Evolutionary conservation across 169 alveolate genomes (phyloP).

Genomic region (Plasmodium inui): DNA sequence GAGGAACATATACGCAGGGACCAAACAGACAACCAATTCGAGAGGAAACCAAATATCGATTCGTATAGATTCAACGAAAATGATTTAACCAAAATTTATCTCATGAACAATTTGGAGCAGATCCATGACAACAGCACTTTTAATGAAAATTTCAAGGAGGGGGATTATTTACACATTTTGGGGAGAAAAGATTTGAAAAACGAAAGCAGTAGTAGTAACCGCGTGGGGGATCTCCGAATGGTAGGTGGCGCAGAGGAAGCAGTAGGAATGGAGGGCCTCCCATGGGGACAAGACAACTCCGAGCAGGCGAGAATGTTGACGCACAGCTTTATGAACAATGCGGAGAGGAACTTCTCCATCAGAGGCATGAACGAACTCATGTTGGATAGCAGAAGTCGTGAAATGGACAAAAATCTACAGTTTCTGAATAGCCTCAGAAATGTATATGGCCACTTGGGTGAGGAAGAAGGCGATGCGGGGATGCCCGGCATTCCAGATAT

Average conservation of each 20-base stretch:
- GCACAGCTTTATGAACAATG: background rate
- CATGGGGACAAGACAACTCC: background rate
- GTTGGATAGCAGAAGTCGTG: background rate
- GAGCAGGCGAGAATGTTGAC: background rate
- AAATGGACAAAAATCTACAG: background rate
- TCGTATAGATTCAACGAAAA: background rate
- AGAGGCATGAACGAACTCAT: background rate
- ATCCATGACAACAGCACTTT: background rate
- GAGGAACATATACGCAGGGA: background rate
- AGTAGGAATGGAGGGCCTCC: background rate
- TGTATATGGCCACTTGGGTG: background rate
- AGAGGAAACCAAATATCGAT: background rate
- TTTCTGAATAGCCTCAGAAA: background rate
- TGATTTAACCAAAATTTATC: constrained; percentile 11
- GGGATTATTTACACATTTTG: constrained; percentile 1
- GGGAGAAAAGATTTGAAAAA: constrained; percentile 16
- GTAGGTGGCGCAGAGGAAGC: background rate
- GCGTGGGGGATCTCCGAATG: background rate
- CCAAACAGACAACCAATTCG: background rate
- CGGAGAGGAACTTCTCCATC: background rate
- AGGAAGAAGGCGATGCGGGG: background rate
- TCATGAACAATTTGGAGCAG: constrained; percentile 4
- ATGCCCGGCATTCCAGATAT: background rate
- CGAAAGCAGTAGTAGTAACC: background rate
- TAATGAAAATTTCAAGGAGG: constrained; percentile 11